Evolutionary conservation across 2,329 filamentous ascomycete species (phyloP).

Genomic region (Pezicula neosporulosa): DNA sequence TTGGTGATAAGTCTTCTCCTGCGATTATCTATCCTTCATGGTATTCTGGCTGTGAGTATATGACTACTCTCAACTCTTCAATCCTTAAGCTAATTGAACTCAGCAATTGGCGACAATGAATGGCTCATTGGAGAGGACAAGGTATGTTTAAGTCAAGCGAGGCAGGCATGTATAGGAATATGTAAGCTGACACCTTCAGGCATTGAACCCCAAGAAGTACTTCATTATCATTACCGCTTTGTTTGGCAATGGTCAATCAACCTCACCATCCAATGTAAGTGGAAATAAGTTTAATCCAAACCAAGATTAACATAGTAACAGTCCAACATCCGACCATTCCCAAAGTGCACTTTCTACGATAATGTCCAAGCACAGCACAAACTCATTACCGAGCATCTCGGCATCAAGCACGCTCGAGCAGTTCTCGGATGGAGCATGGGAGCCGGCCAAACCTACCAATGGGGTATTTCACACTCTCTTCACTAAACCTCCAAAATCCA

Average conservation of each 20-base stretch:
- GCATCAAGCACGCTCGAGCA: conserved; percentile 55
- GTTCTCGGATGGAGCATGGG: conserved; percentile 73
- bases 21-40: conserved; percentile 75
- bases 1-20: conserved; percentile 58
- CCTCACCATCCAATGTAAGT: conserved; percentile 57
- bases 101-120: conserved; percentile 64
- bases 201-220: conserved; percentile 60
- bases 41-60: conserved; percentile 58
- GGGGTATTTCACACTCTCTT: conserved; percentile 39
- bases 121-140: conserved; percentile 56
- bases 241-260: conserved; percentile 67
- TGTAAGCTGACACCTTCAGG: conserved; percentile 23
- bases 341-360: conserved; percentile 61
- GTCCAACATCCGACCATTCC: conserved; percentile 53
- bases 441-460: conserved; percentile 62
- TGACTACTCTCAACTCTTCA: background rate
- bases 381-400: conserved; percentile 61
- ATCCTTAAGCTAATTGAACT: conserved; percentile 12
- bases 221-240: conserved; percentile 67
- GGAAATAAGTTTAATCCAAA: background rate
- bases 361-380: conserved; percentile 65
- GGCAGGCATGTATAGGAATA: background rate
- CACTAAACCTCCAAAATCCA: background rate
- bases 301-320: background rate
- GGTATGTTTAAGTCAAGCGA: background rate